Conservation (phyloP, 257 asterid genomes). For the Capsicum chinense region DNA sequence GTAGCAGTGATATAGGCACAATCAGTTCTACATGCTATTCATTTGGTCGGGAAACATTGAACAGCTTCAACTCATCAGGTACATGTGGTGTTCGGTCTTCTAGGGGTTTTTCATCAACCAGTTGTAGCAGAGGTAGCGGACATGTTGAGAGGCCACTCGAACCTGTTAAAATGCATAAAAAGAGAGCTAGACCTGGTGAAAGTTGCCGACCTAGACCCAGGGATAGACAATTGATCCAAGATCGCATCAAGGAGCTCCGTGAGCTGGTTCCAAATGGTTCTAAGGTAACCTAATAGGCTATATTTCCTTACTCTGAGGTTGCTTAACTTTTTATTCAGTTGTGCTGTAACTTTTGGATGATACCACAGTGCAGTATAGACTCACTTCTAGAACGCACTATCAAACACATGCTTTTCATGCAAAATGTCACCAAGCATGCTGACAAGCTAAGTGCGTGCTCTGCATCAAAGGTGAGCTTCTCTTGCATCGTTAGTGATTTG, state of each 20-base stretch:
- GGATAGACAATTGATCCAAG: constrained; percentile 98
- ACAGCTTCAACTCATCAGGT: constrained; percentile 72
- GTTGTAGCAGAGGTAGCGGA: constrained; percentile 79
- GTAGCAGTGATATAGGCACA: constrained; percentile 63
- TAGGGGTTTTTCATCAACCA: constrained; percentile 66
- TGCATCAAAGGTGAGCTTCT: constrained; percentile 65
- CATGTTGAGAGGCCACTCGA: constrained; percentile 61
- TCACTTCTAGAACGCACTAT: constrained; percentile 89
- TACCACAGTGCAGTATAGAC: constrained; percentile 93
- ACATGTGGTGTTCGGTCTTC: constrained; percentile 55
- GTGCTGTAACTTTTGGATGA: constrained; percentile 52
- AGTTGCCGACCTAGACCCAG: constrained; percentile 96
- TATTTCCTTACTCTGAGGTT: constrained; percentile 18
- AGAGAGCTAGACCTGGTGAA: constrained; percentile 93
- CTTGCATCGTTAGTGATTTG: background rate
- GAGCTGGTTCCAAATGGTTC: constrained; percentile 92
- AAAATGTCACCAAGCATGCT: constrained; percentile 79
- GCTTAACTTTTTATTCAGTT: constrained; percentile 20
- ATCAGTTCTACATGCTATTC: constrained; percentile 74
- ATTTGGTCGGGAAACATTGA: constrained; percentile 60
- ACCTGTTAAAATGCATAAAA: constrained; percentile 59
- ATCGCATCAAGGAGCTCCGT: constrained; percentile 90
- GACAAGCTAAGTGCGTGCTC: constrained; percentile 81
- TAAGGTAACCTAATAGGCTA: constrained; percentile 55
- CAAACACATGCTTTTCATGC: constrained; percentile 91